Evolutionary conservation across 2,329 filamentous ascomycete genomes (phyloP), one percentile per base, ranked within the genome.

Genomic region (Botrytis galanthina): DNA sequence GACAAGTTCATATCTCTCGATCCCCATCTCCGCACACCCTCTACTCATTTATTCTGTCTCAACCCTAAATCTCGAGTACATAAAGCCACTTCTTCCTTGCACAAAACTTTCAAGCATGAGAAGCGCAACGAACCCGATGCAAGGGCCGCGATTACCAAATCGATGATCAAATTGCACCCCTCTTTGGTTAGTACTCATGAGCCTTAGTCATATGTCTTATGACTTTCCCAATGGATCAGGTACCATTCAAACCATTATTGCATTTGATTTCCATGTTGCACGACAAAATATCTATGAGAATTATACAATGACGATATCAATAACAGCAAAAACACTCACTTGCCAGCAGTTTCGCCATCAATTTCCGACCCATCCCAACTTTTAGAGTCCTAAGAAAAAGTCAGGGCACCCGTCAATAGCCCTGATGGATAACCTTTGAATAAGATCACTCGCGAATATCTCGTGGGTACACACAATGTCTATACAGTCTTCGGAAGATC

Each of bases 101-200:
- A 1, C 16, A 48, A 48, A 22, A 26, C 4, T 4, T 48, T 10
- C 3, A 26, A 48, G 20, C 20, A 46, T 46, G 46, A 48, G 22
- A 48, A 46, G 0, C 1, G 5, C 16, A 10, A 1, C 5, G 0
- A 22, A 22, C 3, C 8, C 4, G 2, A 14, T 2, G 0, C 10
- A 4, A 51, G 10, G 22, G 1, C 48, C 48, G 48, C 4, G 48
- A n/a, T n/a, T 51, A 10, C 4, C 48, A 2, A n/a, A n/a, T n/a
- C 4, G 0, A 4, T 26, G 48, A n/a, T 16, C 26, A 16, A n/a
- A n/a, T 12, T 4, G 26, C 26, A 0, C 0, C 3, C 1, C 10
- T n/a, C 26, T n/a, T n/a, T 10, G 48, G 3, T n/a, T 10, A 2
- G 14, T 18, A 18, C 14, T 3, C n/a, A 16, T 29, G 12, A 29